Evolutionary conservation across 169 alveolate genomes (phyloP).

Genomic region (Plasmodium coatneyi): DNA sequence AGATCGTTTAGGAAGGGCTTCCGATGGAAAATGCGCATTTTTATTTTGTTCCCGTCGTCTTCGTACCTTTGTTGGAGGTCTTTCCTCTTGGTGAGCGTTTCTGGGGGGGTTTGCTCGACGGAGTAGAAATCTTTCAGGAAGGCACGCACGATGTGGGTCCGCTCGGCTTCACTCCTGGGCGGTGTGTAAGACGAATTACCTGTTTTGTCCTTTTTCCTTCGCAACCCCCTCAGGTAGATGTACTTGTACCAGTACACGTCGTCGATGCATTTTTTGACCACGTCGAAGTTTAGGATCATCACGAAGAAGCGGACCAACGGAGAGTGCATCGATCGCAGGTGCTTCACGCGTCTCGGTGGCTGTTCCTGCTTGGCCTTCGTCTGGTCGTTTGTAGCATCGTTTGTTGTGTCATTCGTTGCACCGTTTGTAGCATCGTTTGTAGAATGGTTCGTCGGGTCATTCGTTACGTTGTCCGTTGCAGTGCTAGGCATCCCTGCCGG

Average conservation of each 20-base stretch:
- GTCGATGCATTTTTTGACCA: conserved; percentile 42
- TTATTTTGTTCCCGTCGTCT: conserved; percentile 47
- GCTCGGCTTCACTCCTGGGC: not conserved
- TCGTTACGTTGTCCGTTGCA: too few relatives aligned
- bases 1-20: conserved; percentile 8
- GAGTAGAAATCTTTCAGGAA: conserved; percentile 36
- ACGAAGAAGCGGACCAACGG: conserved; percentile 65
- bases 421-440: too few relatives aligned
- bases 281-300: conserved; percentile 62
- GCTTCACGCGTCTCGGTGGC: conserved; percentile 1
- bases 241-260: conserved; percentile 63
- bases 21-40: conserved; percentile 1
- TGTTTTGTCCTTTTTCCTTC: not conserved
- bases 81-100: conserved; percentile 13
- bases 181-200: not conserved
- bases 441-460: too few relatives aligned
- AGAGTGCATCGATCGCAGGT: conserved; percentile 55
- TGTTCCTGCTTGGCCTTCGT: not conserved
- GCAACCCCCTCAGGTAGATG: conserved; percentile 5
- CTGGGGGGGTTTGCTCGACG: conserved; percentile 2
- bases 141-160: conserved; percentile 2
- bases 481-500: too few relatives aligned
- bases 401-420: not conserved
- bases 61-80: conserved; percentile 62
- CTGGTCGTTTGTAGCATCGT: not conserved